phyloP scores from a whole-genome alignment of 2,329 filamentous ascomycete genomes.

The Beauveria scarabaeidicola region DNA sequence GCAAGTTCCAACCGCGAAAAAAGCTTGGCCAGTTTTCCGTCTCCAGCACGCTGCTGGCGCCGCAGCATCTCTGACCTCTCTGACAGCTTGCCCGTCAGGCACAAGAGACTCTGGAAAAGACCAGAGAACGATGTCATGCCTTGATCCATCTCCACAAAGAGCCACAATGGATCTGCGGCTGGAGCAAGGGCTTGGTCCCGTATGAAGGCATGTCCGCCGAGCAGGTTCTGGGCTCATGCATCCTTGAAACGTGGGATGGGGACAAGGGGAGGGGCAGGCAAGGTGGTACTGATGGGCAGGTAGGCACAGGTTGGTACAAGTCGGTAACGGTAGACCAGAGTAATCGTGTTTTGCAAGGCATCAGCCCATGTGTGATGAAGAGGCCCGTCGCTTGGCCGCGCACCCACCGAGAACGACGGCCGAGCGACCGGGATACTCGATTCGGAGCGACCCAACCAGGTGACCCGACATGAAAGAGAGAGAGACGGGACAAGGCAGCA shows the following conservation, averaged over 20 bases:
- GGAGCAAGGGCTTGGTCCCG: not conserved
- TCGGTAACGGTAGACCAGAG: not conserved
- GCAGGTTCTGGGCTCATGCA: not conserved
- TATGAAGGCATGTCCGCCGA: not conserved
- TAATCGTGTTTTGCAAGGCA: not conserved
- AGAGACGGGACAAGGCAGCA: not conserved
- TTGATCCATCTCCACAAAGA: conserved; percentile 1
- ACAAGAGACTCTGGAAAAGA: not conserved
- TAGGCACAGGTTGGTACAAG: too few species aligned
- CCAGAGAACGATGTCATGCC: not conserved
- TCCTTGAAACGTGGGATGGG: not conserved
- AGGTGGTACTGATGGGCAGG: too few species aligned
- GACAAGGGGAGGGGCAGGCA: not conserved
- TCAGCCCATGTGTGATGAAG: not conserved
- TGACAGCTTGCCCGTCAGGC: not conserved
- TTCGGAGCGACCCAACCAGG: not conserved
- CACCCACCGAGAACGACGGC: not conserved
- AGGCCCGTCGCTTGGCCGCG: not conserved
- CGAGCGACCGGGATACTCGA: conserved; percentile 6
- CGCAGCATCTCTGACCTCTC: not conserved
- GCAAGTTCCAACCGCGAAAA: not conserved
- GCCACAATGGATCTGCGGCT: not conserved
- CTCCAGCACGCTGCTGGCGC: not conserved
- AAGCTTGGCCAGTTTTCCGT: not conserved
- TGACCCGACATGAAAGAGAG: not conserved